Percentiles rank a stretch among this genome's conserved stretches.
Evolutionary conservation across 2,329 filamentous ascomycete species (phyloP).

Genomic region (Apiospora koreana): DNA sequence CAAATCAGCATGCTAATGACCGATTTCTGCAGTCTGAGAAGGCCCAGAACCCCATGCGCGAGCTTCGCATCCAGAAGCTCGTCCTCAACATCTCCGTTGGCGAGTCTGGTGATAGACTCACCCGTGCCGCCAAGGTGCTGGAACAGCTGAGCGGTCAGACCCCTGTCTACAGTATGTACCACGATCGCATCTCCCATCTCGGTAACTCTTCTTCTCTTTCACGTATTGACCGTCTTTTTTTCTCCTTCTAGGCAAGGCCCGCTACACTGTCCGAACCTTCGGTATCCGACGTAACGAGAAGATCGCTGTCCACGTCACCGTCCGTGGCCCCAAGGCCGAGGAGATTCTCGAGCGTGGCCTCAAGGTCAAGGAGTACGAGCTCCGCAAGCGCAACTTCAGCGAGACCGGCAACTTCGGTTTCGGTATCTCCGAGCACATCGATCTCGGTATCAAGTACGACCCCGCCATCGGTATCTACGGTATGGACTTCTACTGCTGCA

Average conservation of each 20-base stretch:
- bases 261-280: slow-evolving; percentile 99
- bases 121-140: slow-evolving; percentile 98
- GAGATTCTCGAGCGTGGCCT: slow-evolving; percentile 99
- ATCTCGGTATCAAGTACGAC: slow-evolving; percentile 99
- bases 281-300: slow-evolving; percentile 99
- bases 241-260: slow-evolving; percentile 79
- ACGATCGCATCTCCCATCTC: neutral
- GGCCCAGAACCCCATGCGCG: slow-evolving; percentile 97
- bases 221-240: slow-evolving; percentile 15
- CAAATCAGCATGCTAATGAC: slow-evolving; percentile 26
- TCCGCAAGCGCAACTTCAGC: slow-evolving; percentile 99
- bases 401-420: slow-evolving; percentile 99
- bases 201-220: neutral
- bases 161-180: slow-evolving; percentile 90
- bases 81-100: slow-evolving; percentile 87
- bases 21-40: slow-evolving; percentile 70
- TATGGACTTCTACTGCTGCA: slow-evolving; percentile 99
- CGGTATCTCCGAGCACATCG: slow-evolving; percentile 99
- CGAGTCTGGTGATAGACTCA: slow-evolving; percentile 99
- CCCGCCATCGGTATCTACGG: slow-evolving; percentile 98
- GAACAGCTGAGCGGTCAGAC: slow-evolving; percentile 99
- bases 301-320: slow-evolving; percentile 98
- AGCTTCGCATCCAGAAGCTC: slow-evolving; percentile 81
- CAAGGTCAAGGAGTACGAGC: slow-evolving; percentile 99
- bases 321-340: slow-evolving; percentile 98